phyloP scores from a whole-genome alignment of 768 basidiomycete genomes.

The Crassisporium funariophilum region DNA sequence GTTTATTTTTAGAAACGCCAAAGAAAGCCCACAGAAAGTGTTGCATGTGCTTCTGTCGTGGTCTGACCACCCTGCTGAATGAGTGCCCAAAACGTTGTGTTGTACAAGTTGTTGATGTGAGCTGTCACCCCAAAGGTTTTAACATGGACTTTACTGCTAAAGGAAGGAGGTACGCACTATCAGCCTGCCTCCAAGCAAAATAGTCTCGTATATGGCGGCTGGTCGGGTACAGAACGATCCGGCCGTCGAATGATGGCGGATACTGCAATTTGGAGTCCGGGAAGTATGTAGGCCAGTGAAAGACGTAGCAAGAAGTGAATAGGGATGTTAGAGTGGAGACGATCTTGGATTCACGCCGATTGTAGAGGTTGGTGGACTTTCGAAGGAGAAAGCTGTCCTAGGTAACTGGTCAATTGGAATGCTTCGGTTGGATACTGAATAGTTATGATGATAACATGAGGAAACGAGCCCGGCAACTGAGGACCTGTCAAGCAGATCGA shows the following conservation, averaged over 20 bases:
- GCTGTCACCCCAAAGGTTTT: slow-evolving; percentile 49
- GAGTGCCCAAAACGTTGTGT: slow-evolving; percentile 94
- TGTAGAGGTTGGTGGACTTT: slow-evolving; percentile 75
- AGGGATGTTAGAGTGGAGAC: slow-evolving; percentile 78
- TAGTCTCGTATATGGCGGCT: slow-evolving; percentile 82
- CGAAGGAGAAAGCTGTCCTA: slow-evolving; percentile 80
- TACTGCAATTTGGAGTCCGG: slow-evolving; percentile 72
- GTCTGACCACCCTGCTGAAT: slow-evolving; percentile 81
- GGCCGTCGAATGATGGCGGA: slow-evolving; percentile 91
- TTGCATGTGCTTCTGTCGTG: slow-evolving; percentile 79
- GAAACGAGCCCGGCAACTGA: too few species aligned
- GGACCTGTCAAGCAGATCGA: too few species aligned
- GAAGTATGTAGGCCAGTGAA: slow-evolving; percentile 82
- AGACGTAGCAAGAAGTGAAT: slow-evolving; percentile 91
- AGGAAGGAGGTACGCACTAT: slow-evolving; percentile 66
- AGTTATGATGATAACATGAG: background rate
- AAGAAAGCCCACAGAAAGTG: slow-evolving; percentile 58
- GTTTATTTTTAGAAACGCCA: background rate
- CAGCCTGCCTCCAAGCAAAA: slow-evolving; percentile 94
- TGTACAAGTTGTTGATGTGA: slow-evolving; percentile 97
- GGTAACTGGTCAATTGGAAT: slow-evolving; percentile 10
- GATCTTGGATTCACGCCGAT: slow-evolving; percentile 86
- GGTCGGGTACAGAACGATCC: slow-evolving; percentile 81
- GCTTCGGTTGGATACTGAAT: background rate
- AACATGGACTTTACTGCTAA: background rate